phyloP scores from a whole-genome alignment of 345 rosid species.

The Cardamine resedifolia region DNA sequence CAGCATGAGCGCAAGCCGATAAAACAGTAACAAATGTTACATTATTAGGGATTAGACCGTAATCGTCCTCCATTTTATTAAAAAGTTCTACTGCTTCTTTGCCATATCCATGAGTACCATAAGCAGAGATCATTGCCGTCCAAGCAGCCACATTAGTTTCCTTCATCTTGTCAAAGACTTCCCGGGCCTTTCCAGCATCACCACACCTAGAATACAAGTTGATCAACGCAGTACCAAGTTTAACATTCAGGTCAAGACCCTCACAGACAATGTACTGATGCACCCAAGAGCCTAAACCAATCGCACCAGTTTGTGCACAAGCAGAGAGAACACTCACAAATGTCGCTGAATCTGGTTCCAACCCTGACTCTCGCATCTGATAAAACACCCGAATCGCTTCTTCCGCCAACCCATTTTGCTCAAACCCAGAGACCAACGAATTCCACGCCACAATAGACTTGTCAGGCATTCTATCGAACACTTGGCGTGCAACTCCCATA shows the following conservation, averaged over 20 bases:
- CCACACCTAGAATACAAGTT: constrained; percentile 90
- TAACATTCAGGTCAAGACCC: constrained; percentile 53
- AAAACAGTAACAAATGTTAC: constrained; percentile 78
- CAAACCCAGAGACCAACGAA: constrained; percentile 75
- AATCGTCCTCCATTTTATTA: constrained; percentile 43
- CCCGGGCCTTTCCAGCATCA: constrained; percentile 51
- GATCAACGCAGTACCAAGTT: constrained; percentile 72
- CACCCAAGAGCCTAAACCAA: constrained; percentile 66
- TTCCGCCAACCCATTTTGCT: constrained; percentile 65
- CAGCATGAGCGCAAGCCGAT: constrained; percentile 83
- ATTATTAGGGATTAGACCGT: constrained; percentile 52
- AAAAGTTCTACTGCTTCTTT: constrained; percentile 56
- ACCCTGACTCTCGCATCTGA: constrained; percentile 49
- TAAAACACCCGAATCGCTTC: constrained; percentile 61
- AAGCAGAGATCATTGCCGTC: constrained; percentile 90
- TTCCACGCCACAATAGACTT: constrained; percentile 79
- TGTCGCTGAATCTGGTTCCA: constrained; percentile 63
- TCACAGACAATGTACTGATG: constrained; percentile 45
- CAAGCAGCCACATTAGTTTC: constrained; percentile 77
- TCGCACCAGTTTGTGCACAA: constrained; percentile 71
- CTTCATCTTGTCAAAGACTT: constrained; percentile 61
- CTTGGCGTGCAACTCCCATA: constrained; percentile 48
- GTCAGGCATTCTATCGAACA: constrained; percentile 69
- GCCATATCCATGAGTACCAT: constrained; percentile 77
- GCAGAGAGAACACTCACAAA: constrained; percentile 68